These are phyloP conservation scores for Wickerhamiella siamensis DNA, from an alignment of 805 yeast genomes.

Conservation along the genomic window DNA sequence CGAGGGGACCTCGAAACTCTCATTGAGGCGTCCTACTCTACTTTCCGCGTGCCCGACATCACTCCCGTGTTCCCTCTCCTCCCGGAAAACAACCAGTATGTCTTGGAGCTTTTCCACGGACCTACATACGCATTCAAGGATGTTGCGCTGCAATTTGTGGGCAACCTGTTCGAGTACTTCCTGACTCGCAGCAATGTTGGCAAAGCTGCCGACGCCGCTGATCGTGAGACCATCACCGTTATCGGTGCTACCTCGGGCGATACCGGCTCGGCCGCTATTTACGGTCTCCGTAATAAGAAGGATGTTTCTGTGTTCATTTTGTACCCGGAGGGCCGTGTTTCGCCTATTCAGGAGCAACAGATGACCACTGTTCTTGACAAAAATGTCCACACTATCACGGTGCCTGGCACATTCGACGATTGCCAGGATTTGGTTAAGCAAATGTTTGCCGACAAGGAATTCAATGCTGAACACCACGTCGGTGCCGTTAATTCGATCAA, in stretches of 20 bases:
- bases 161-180: slow-evolving; percentile 90
- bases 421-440: slow-evolving; percentile 95
- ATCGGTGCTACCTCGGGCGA: slow-evolving; percentile 99
- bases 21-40: slow-evolving; percentile 63
- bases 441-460: slow-evolving; percentile 76
- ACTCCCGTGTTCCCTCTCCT: slow-evolving; percentile 62
- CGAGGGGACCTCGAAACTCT: slow-evolving; percentile 48
- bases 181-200: slow-evolving; percentile 55
- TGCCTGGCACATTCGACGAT: slow-evolving; percentile 93
- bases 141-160: slow-evolving; percentile 95
- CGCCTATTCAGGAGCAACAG: slow-evolving; percentile 95
- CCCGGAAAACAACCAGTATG: slow-evolving; percentile 44
- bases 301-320: slow-evolving; percentile 95
- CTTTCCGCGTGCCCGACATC: slow-evolving; percentile 77
- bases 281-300: slow-evolving; percentile 91
- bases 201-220: slow-evolving; percentile 31
- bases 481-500: slow-evolving; percentile 98
- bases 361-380: slow-evolving; percentile 92
- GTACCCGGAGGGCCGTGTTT: slow-evolving; percentile 94
- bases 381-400: slow-evolving; percentile 90
- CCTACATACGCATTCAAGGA: slow-evolving; percentile 99
- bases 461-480: slow-evolving; percentile 78
- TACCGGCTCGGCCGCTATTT: slow-evolving; percentile 97
- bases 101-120: slow-evolving; percentile 93
- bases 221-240: slow-evolving; percentile 75